A percentile compares a stretch with the other conserved stretches of the same genome.
Evolutionary conservation across 345 rosid species (phyloP).

Genomic region (Viola odorata): DNA sequence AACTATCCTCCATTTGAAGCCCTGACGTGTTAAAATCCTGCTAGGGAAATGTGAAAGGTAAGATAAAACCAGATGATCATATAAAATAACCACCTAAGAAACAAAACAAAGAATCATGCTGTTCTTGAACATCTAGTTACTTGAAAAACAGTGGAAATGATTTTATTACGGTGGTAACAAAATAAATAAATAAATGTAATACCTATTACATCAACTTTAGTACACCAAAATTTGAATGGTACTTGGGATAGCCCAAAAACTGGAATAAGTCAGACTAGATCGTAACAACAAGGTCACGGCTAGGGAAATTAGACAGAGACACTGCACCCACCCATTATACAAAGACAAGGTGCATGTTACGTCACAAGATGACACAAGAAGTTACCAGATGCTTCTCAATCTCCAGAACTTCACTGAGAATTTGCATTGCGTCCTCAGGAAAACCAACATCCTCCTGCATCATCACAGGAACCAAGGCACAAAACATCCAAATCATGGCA

Average conservation of each 20-base stretch:
- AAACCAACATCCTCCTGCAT: slow-evolving; percentile 39
- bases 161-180: too few relatives aligned
- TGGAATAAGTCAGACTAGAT: too few relatives aligned
- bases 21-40: slow-evolving; percentile 42
- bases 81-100: not conserved
- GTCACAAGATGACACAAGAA: not conserved
- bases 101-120: not conserved
- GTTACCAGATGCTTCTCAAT: slow-evolving; percentile 40
- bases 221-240: too few relatives aligned
- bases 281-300: too few relatives aligned
- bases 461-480: not conserved
- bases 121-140: not conserved
- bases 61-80: slow-evolving; percentile 3
- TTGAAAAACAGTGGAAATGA: too few relatives aligned
- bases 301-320: too few relatives aligned
- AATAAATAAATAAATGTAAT: too few relatives aligned
- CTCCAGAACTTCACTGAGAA: slow-evolving; percentile 37
- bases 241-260: too few relatives aligned
- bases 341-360: too few relatives aligned
- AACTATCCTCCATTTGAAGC: slow-evolving; percentile 20
- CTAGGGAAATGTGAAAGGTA: slow-evolving; percentile 12
- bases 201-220: too few relatives aligned
- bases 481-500: slow-evolving; percentile 2
- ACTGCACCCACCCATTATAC: too few relatives aligned
- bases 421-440: slow-evolving; percentile 30